Evolutionary conservation across 1,284 basidiomycete species (phyloP), one percentile per base, ranked within the genome.

Genomic region (Malassezia sp.): DNA sequence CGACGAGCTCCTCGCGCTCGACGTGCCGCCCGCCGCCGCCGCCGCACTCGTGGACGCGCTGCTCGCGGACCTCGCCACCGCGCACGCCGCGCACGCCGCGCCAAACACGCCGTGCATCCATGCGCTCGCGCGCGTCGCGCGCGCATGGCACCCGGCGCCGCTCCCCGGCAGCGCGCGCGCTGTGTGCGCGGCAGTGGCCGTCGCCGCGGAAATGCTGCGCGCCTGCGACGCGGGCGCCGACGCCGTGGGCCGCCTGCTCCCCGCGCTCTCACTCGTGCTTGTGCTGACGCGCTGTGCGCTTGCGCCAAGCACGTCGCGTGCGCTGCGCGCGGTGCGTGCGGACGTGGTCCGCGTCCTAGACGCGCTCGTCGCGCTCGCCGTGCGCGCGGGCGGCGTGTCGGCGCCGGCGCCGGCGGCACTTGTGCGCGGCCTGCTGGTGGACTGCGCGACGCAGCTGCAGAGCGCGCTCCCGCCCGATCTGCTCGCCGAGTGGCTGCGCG

Each of bases 71-170:
- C 21, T 36, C 21, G 34, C 4, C 24, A 4, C 4, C 2, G 7
- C 21, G 31, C 31, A 12, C 8, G 21, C 21, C 9, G 22, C n/a
- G n/a, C 9, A 20, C 11, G 17, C 10, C 24, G 24, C 8, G 15
- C 31, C 7, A 17, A 17, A n/a, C 31, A 14, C 27, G 9, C 20
- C 17, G 6, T 11, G 20, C 3, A 42, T 36, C 11, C 21, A 32
- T 22, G 35, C 42, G 11, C 26, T 43, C 7, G 42, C 34, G 18
- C 26, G 33, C 21, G 21, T 43, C 2, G 42, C 34, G n/a, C 33
- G 29, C 12, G 30, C 42, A 43, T 31, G 31, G 15, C n/a, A n/a
- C n/a, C 17, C 31, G 11, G 17, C 31, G 9, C 3, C 10, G 30
- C 22, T 24, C 34, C n/a, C n/a, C n/a, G n/a, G n/a, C n/a, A n/a